Conservation (phyloP, 306 rosid species). For the Potentilla sterilis region DNA sequence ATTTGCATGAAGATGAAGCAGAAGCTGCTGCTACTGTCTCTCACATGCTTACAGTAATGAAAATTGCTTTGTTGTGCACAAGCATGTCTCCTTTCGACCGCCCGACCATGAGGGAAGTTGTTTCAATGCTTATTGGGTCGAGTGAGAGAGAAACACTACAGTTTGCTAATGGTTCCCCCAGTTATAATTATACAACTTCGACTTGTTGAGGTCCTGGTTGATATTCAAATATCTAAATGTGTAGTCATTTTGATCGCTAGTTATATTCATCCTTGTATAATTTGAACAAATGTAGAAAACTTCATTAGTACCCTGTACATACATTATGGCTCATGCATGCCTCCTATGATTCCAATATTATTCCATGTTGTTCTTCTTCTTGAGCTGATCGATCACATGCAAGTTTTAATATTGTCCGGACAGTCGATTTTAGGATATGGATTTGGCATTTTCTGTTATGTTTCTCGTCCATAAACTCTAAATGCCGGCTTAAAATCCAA, state of each 20-base stretch:
- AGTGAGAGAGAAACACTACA: constrained; percentile 46
- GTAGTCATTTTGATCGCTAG: neutral
- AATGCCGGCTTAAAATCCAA: too few relatives aligned
- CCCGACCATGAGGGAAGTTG: constrained; percentile 71
- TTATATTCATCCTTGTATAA: neutral
- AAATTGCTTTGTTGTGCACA: constrained; percentile 73
- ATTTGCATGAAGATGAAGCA: constrained; percentile 38
- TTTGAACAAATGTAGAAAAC: neutral
- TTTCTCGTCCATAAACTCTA: too few relatives aligned
- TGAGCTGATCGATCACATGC: neutral
- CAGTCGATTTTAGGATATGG: too few relatives aligned
- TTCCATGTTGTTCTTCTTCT: neutral
- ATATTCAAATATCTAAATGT: neutral
- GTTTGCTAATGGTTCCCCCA: constrained; percentile 31
- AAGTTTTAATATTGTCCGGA: too few relatives aligned
- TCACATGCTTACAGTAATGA: constrained; percentile 71
- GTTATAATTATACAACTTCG: constrained; percentile 13
- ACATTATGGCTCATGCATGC: neutral
- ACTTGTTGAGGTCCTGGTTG: neutral
- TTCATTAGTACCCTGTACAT: neutral
- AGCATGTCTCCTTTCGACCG: constrained; percentile 54
- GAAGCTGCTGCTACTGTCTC: constrained; percentile 33
- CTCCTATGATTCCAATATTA: neutral
- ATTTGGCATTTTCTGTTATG: too few relatives aligned
- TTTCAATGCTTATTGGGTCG: constrained; percentile 59